Evolutionary conservation across 768 basidiomycete species (phyloP).

Genomic region (Lactarius vividus): DNA sequence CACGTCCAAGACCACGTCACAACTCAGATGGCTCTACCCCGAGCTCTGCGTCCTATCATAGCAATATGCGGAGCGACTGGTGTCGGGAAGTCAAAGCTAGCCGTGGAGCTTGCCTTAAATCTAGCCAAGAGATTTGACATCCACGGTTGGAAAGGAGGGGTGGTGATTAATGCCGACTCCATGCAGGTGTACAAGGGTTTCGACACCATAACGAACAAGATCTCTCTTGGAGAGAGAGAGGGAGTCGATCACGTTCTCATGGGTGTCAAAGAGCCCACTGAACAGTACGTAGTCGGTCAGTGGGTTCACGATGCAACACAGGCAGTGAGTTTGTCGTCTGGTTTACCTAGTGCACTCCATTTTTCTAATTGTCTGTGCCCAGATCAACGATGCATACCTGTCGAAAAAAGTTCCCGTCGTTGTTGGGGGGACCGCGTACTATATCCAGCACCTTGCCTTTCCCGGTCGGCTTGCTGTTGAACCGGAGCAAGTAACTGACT

Average conservation of each 20-base stretch:
- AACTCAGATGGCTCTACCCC: neutral
- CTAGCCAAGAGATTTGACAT: conserved; percentile 38
- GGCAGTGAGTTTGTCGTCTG: conserved; percentile 50
- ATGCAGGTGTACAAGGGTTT: conserved; percentile 96
- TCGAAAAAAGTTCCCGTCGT: conserved; percentile 74
- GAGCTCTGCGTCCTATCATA: conserved; percentile 62
- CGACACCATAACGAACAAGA: conserved; percentile 93
- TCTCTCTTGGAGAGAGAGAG: conserved; percentile 67
- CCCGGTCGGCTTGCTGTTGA: conserved; percentile 60
- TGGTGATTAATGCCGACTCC: conserved; percentile 92
- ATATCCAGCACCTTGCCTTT: conserved; percentile 95
- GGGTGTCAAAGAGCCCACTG: conserved; percentile 81
- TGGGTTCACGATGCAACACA: conserved; percentile 83
- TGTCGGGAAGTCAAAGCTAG: conserved; percentile 92
- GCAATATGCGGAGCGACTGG: conserved; percentile 92
- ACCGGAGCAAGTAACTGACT: conserved; percentile 11
- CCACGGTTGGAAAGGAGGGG: conserved; percentile 56
- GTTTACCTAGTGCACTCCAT: neutral
- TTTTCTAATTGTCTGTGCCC: conserved; percentile 21
- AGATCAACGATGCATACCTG: conserved; percentile 75
- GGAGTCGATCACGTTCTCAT: conserved; percentile 89
- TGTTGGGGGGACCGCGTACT: conserved; percentile 96
- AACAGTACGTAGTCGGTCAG: conserved; percentile 82
- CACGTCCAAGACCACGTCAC: neutral
- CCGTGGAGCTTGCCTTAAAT: conserved; percentile 78